Evolutionary conservation across 2,329 filamentous ascomycete genomes (phyloP), one percentile per base, ranked within the genome.

Genomic region (Fusarium praegraminearum): DNA sequence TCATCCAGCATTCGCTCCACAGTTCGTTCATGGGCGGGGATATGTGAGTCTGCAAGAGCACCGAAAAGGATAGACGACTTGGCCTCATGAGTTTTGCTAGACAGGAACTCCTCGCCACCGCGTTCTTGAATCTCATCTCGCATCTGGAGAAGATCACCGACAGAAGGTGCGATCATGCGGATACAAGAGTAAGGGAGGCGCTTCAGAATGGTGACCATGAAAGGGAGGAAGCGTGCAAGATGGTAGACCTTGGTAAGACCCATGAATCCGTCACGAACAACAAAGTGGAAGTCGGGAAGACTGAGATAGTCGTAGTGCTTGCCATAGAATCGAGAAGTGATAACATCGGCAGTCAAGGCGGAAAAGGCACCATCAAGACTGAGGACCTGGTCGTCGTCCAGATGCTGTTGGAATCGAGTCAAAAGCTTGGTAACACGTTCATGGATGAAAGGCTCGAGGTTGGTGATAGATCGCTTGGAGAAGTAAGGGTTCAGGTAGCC

Each of bases 1-100:
- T 50, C 46, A 11, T 50, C 46, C 16, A 50, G 22, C 46, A 50
- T 50, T 36, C 46, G 32, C 46, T 50, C 46, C n/a, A 50, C 32
- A 7, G 46, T 50, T 9, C 46, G 46, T 5, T 50, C 46, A 15
- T 11, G 8, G 22, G 12, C 16, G 3, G 46, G 46, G 2, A 50
- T 50, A 3, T 50, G 46, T 4, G 46, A 26, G 15, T 50, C 46
- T 5, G 46, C 46, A 26, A 50, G 46, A 2, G 46, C 46, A 26
- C 46, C 46, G 12, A 50, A 50, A 50, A 50, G 46, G 20, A 50
- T 50, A 13, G 46, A 50, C 5, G 30, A 33, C 12, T 50, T 50
- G 4, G 46, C 10, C 24, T 50, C 46, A 13, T 22, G 13, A 9
- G 30, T n/a, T 18, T 50, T 50, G 46, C 18, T 50, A 2, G 46